phyloP scores from a whole-genome alignment of 2,329 filamentous ascomycete species.

The Calonectria crousiana region DNA sequence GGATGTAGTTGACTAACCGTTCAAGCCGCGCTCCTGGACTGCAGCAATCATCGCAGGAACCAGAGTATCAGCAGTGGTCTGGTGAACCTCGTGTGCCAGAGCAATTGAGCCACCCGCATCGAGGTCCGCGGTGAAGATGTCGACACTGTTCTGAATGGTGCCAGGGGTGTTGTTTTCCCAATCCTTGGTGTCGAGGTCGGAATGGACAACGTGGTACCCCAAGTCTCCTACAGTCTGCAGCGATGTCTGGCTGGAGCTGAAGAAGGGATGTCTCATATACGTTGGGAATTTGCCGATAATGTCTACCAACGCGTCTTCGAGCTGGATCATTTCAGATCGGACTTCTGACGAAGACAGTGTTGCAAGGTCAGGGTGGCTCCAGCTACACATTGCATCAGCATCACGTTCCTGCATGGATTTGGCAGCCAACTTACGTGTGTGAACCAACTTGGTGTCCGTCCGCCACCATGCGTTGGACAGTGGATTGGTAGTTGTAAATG shows the following conservation, averaged over 20 bases:
- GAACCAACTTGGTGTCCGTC: slow-evolving; percentile 68
- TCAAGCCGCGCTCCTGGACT: slow-evolving; percentile 14
- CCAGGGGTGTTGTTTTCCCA: slow-evolving; percentile 62
- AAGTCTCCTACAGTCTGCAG: slow-evolving; percentile 48
- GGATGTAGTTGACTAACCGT: slow-evolving; percentile 5
- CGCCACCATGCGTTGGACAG: slow-evolving; percentile 54
- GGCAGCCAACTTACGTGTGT: slow-evolving; percentile 50
- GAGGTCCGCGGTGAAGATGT: slow-evolving; percentile 38
- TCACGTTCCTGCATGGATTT: slow-evolving; percentile 25
- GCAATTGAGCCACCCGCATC: slow-evolving; percentile 54
- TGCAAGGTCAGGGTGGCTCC: slow-evolving; percentile 49
- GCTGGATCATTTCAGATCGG: slow-evolving; percentile 20
- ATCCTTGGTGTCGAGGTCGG: slow-evolving; percentile 68
- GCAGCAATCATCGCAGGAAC: slow-evolving; percentile 30
- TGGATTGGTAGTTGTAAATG: slow-evolving; percentile 26
- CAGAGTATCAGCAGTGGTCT: slow-evolving; percentile 54
- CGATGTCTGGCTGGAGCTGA: slow-evolving; percentile 47
- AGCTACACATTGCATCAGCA: slow-evolving; percentile 38
- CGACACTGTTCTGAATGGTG: slow-evolving; percentile 56
- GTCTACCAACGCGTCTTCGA: slow-evolving; percentile 47
- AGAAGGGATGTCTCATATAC: slow-evolving; percentile 55
- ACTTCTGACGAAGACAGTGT: slow-evolving; percentile 40
- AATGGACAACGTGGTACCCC: slow-evolving; percentile 65
- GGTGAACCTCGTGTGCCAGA: slow-evolving; percentile 62
- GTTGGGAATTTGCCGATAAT: slow-evolving; percentile 45